Evolutionary conservation across 73 alveolate genomes (phyloP), one percentile per base, ranked within the genome.

Genomic region (Urostyla sp.): DNA sequence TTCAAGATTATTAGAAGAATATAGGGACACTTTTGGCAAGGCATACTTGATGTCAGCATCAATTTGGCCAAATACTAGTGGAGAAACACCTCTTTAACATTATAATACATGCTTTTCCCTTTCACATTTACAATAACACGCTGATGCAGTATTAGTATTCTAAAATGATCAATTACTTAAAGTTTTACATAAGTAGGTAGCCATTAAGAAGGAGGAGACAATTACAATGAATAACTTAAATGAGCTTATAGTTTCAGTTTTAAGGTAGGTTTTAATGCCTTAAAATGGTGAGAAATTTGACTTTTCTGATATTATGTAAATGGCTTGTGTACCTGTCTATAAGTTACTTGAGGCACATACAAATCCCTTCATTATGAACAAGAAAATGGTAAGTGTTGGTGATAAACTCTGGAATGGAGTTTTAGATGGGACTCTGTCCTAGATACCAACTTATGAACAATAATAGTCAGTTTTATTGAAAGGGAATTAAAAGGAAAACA

Each of bases 11-110:
- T 79, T 96, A 53, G 98, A 97, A 87, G 89, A 89, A 84, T 66
- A 91, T 48, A 56, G 96, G 55, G 99, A 97, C 55, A 87, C 86
- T 80, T 97, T 87, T 91, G 93, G 95, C n/a, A 96, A 94, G 66
- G 78, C 95, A 34, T 90, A 94, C 61, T 63, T 95, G 46, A 89
- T 88, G 67, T 91, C 94, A 1, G 94, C 97, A 18, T 92, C 97
- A 35, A 93, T 97, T 24, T 95, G 92, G 80, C 98, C 98, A 4
- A 60, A 75, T 69, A 80, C 91, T n/a, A 38, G 94, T 36, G 98
- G 97, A 21, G 98, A 94, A 66, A 91, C 98, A 11, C 96, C 98
- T 0, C 73, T 93, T 20, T 85, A 93, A 49, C 95, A 91, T 82
- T 93, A 93, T 63, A 93, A 93, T 69, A 60, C 97, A 13, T 80